Evolutionary conservation across 148 eudicot genomes (phyloP), one percentile per base, ranked within the genome.

Genomic region (Persicaria maculosa): DNA sequence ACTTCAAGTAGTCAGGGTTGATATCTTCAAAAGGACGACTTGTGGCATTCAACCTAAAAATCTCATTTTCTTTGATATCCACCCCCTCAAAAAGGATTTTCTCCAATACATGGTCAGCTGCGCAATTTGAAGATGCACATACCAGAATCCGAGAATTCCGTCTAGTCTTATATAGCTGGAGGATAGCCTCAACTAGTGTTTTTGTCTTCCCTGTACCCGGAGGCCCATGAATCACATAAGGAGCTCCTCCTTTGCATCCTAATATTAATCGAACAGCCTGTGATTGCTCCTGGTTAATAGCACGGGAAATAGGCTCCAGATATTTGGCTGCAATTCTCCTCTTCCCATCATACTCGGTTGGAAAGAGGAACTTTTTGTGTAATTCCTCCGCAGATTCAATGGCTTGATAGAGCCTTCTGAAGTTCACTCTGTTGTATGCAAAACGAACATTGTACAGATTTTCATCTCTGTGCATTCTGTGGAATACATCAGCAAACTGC

Each of bases 201-300:
- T 81, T 80, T 0, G 99, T 92, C 77, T 95, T 95, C 19, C 99
- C 99, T 31, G 99, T 95, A 50, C 99, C 99, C 8, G 99, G 99
- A 52, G 99, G 99, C 4, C 98, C 98, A 72, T 93, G 83, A 50
- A 93, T 93, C 76, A 93, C 77, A 75, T 88, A 93, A 8, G 98
- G 98, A 58, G 85, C 77, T 65, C 92, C 98, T 14, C 93, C 96
- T 83, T 77, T 82, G 81, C 93, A 86, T 8, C 92, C 87, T 31
- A 89, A 78, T 50, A 93, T 89, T 88, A 84, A 90, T 74, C 78
- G 78, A 48, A 93, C 77, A 14, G 93, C 87, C 71, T 79, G 76
- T 40, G 78, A 69, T 77, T 93, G 98, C 83, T 93, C 93, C 81
- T 87, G 87, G 14, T 93, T 93, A 59, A 92, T 85, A 80, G 47